Percentiles rank a stretch among this genome's conserved stretches.
phyloP scores from a whole-genome alignment of 2,329 filamentous ascomycete genomes.

The Atkinsonella hypoxylon region DNA sequence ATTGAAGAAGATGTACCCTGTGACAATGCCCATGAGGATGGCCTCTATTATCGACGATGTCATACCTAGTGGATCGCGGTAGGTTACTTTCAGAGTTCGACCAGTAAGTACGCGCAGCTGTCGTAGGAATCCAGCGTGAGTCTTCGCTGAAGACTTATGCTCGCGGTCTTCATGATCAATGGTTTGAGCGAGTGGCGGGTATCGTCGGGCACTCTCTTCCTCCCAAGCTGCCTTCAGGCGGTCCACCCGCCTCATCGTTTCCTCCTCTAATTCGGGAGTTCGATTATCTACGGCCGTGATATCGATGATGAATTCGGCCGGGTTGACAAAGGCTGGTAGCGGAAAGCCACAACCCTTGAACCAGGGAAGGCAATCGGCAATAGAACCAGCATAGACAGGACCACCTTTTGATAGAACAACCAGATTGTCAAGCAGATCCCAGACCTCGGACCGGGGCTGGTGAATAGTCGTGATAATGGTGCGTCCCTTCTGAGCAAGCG shows the following conservation, averaged over 20 bases:
- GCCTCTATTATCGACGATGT: slow-evolving; percentile 58
- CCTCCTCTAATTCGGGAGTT: slow-evolving; percentile 50
- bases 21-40: slow-evolving; percentile 56
- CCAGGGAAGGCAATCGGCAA: slow-evolving; percentile 47
- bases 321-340: slow-evolving; percentile 62
- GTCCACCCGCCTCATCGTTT: slow-evolving; percentile 48
- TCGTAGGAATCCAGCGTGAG: slow-evolving; percentile 44
- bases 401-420: slow-evolving; percentile 56
- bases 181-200: slow-evolving; percentile 11
- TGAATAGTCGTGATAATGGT: slow-evolving; percentile 67
- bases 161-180: slow-evolving; percentile 6
- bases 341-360: slow-evolving; percentile 49
- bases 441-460: slow-evolving; percentile 68
- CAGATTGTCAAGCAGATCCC: slow-evolving; percentile 63
- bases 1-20: slow-evolving; percentile 60
- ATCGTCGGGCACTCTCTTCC: slow-evolving; percentile 20
- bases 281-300: slow-evolving; percentile 63
- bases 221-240: slow-evolving; percentile 49
- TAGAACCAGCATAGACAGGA: slow-evolving; percentile 54
- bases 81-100: slow-evolving; percentile 58
- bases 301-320: slow-evolving; percentile 66
- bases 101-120: slow-evolving; percentile 56
- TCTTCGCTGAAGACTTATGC: slow-evolving; percentile 16
- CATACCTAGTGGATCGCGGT: slow-evolving; percentile 68
- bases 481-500: slow-evolving; percentile 52